These are phyloP conservation scores for Zelopaecilomyces penicillatus DNA, from an alignment of 2,329 filamentous ascomycete species.

Conservation along the genomic window DNA sequence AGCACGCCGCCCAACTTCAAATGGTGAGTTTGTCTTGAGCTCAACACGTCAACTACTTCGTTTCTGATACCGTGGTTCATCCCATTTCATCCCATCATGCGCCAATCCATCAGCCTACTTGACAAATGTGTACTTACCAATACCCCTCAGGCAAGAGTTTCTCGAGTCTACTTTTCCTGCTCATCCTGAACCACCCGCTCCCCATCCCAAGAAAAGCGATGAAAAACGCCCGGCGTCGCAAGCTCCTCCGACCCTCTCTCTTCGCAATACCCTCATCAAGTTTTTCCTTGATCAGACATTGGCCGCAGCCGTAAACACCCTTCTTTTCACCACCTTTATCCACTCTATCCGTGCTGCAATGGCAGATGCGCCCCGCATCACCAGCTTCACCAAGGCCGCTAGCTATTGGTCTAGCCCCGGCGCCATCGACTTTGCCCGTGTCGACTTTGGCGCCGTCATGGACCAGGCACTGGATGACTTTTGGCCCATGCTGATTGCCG, in stretches of 20 bases:
- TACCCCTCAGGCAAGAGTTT: slow-evolving; percentile 53
- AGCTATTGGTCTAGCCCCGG: slow-evolving; percentile 28
- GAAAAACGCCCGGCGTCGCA: neutral
- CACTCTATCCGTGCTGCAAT: slow-evolving; percentile 47
- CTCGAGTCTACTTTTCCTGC: slow-evolving; percentile 70
- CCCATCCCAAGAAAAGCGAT: slow-evolving; percentile 22
- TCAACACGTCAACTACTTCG: neutral
- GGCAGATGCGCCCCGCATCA: slow-evolving; percentile 29
- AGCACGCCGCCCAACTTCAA: slow-evolving; percentile 75
- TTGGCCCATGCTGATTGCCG: slow-evolving; percentile 55
- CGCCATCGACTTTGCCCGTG: slow-evolving; percentile 35
- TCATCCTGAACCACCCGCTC: slow-evolving; percentile 36
- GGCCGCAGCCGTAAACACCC: slow-evolving; percentile 56
- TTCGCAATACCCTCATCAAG: slow-evolving; percentile 59
- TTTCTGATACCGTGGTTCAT: too few species aligned
- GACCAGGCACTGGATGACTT: slow-evolving; percentile 46
- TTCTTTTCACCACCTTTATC: slow-evolving; percentile 53
- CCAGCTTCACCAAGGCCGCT: slow-evolving; percentile 26
- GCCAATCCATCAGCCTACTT: neutral
- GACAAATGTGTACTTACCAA: neutral
- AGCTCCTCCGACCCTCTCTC: slow-evolving; percentile 32
- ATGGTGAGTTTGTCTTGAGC: slow-evolving; percentile 46
- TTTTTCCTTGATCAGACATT: slow-evolving; percentile 61
- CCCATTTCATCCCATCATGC: slow-evolving; percentile 2
- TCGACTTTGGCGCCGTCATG: slow-evolving; percentile 38